Base-by-base conservation (phyloP, 768 basidiomycete genomes). In the Suillus occidentalis region DNA sequence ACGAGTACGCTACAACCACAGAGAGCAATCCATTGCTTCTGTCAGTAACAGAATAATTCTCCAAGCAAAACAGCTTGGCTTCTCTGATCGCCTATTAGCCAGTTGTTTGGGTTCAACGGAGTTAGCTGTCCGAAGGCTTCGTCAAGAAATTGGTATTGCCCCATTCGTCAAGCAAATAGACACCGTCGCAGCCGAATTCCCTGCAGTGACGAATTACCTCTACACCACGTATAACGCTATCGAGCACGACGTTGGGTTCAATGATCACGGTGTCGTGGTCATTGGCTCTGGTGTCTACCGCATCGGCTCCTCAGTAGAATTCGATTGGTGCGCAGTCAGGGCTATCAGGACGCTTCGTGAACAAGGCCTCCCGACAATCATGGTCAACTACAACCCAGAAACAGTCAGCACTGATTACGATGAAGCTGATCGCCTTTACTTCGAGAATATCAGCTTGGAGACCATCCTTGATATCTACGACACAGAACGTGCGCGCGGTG, bases 351-450 rank as follows among this genome's bases (percentile, higher is more conserved):
- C 97, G 0, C 83, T 99, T 36, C 94, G 96, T 68, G 92, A 97
- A n/a, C 89, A 92, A 72, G 95, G 96, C 20, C 80, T 95, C 58
- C 94, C 93, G 67, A 99, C 97, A 5, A 88, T 99, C 77, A 99
- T 99, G 97, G 92, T 99, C 81, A 99, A 99, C 81, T 99, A 99
- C 80, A 99, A 99, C 77, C 97, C 97, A 16, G 97, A 99, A 81
- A 99, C 97, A 1, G 97, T 99, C 76, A 95, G 92, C 72, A 98
- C 97, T 39, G 97, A 99, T 77, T 99, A 98, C 78, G 97, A 99
- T 79, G 97, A 99, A 73, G 97, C 97, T 34, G 97, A 99, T 75
- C 87, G 96, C 36, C 84, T 99, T 34, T 99, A 99, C 83, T 99
- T 99, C 76, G 97, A 99, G 80, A 98, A 97, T 76, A 99, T 99